Percentiles rank a stretch among this genome's conserved stretches.
Conservation (phyloP, 1,139 yeast species). For the Saccharomyces hybrid region DNA sequence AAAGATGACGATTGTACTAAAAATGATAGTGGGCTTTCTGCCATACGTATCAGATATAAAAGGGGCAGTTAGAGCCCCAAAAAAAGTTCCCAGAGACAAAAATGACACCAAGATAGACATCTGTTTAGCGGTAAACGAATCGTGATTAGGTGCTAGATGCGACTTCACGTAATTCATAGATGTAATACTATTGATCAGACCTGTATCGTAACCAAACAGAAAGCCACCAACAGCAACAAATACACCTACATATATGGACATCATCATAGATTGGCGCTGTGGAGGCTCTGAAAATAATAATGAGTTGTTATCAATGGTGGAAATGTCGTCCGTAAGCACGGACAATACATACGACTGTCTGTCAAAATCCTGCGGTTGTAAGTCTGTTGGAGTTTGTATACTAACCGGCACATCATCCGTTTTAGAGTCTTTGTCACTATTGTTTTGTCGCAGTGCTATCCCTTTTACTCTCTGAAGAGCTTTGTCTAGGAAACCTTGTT, state of each 20-base stretch:
- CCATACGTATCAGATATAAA: conserved; percentile 58
- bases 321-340: conserved; percentile 9
- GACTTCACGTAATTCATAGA: conserved; percentile 59
- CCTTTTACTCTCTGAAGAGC: conserved; percentile 14
- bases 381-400: background rate
- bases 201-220: conserved; percentile 78
- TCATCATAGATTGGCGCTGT: conserved; percentile 44
- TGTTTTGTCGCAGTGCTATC: conserved; percentile 12
- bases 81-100: conserved; percentile 65
- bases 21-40: conserved; percentile 27
- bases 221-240: conserved; percentile 81
- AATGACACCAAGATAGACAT: conserved; percentile 64
- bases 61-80: conserved; percentile 71
- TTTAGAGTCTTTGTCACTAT: background rate
- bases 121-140: conserved; percentile 49
- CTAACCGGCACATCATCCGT: background rate
- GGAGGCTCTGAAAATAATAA: conserved; percentile 23
- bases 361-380: background rate
- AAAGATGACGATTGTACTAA: conserved; percentile 26
- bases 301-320: conserved; percentile 14
- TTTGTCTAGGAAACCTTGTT: conserved; percentile 11
- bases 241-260: conserved; percentile 61
- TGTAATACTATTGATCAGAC: conserved; percentile 61
- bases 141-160: conserved; percentile 44
- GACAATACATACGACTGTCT: background rate